These are phyloP conservation scores for Phylloporus sp. DNA, from an alignment of 768 basidiomycete species.

Conservation along the genomic window DNA sequence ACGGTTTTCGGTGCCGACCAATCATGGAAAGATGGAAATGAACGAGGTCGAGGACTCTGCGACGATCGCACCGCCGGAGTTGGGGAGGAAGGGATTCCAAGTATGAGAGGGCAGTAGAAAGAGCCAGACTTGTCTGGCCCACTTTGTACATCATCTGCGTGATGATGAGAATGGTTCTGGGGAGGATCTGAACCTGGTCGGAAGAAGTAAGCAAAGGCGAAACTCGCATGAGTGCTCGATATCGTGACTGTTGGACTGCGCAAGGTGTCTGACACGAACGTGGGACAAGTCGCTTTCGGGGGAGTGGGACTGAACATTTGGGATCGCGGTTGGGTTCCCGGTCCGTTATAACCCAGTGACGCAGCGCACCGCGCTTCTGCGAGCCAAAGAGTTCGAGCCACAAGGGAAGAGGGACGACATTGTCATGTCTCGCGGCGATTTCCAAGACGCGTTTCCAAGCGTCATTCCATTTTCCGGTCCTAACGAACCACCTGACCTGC, in stretches of 20 bases:
- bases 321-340: not conserved
- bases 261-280: constrained; percentile 9
- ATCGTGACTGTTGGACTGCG: constrained; percentile 24
- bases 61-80: constrained; percentile 33
- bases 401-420: constrained; percentile 39
- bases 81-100: constrained; percentile 43
- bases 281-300: constrained; percentile 13
- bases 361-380: constrained; percentile 34
- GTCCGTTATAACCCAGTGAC: constrained; percentile 14
- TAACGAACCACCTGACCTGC: constrained; percentile 51
- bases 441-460: constrained; percentile 47
- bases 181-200: constrained; percentile 33
- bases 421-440: constrained; percentile 10
- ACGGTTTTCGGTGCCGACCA: constrained; percentile 28
- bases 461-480: constrained; percentile 49
- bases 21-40: constrained; percentile 39
- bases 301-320: not conserved
- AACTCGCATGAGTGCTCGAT: constrained; percentile 39
- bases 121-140: constrained; percentile 36
- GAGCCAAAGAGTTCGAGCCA: constrained; percentile 61
- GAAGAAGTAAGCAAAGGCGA: constrained; percentile 35
- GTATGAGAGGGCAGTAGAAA: constrained; percentile 44
- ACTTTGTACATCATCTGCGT: constrained; percentile 44
- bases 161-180: constrained; percentile 41
- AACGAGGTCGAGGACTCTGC: constrained; percentile 47